Base-by-base conservation (phyloP, 2,329 filamentous ascomycete genomes). In the Verticillium zaregamsianum region DNA sequence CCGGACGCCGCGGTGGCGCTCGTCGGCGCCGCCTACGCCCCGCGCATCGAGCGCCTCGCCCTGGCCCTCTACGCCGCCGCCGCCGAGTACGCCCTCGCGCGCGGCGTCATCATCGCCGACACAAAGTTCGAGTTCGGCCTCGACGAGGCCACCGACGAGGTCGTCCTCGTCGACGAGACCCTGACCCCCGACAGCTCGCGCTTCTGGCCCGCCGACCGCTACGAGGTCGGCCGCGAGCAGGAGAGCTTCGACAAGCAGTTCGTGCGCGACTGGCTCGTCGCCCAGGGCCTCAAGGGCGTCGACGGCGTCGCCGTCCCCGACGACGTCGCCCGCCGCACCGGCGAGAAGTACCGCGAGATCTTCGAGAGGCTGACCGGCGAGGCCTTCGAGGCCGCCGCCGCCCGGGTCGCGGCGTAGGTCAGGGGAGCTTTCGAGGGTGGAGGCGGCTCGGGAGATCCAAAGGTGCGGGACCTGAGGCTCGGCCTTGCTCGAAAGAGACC, bases 211-310 rank as follows among this genome's bases (percentile, higher is more conserved):
- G 86, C 83, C 65, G 87, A 87, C 54, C 82, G 82, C 55, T 96
- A 94, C 72, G 83, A 87, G 71, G 76, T 90, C 20, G 93, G 93
- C 2, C 82, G 82, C 64, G 83, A 90, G 61, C 92, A 96, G 79
- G 84, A 89, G 60, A 95, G 91, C 76, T 95, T 94, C 68, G 93
- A 97, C 73, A 97, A 97, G 82, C 90, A 93, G 78, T 89, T 84
- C 70, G 74, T 97, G 67, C 82, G 93, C 39, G 89, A 97, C 76
- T 97, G 92, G 91, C 75, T 97, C 69, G 89, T 87, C 2, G 77
- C 73, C 57, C 81, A 90, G 62, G 90, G 90, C 0, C 74, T 96
- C 62, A 92, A 93, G 79, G 90, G 89, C 1, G 90, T 90, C 76
- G 81, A 88, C 31, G 89, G 85, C 2, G 89, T 95, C 17, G 78